Conservation (phyloP, 1,139 yeast species). For the Diutina sp. region DNA sequence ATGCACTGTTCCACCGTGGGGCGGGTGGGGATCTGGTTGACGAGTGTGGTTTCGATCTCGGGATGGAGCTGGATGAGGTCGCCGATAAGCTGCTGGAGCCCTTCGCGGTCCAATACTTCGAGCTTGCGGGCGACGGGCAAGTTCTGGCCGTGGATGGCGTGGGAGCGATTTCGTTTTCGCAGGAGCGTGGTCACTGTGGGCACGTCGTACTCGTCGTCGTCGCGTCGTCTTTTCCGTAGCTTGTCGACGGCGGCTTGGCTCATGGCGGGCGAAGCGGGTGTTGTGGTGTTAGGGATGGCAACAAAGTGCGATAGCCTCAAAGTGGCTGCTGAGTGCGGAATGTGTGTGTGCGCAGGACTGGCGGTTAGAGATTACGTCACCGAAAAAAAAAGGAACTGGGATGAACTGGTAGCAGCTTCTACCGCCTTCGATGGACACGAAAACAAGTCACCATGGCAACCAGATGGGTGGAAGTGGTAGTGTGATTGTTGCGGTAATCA, state of each 20-base stretch:
- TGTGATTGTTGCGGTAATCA: no score
- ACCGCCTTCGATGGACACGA: no score
- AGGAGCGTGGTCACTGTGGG: not conserved
- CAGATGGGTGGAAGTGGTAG: no score
- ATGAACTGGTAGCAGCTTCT: no score
- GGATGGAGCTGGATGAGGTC: slow-evolving; percentile 49
- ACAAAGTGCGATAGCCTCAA: not conserved
- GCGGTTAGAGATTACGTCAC: not conserved
- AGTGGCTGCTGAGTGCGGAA: not conserved
- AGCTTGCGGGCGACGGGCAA: slow-evolving; percentile 50
- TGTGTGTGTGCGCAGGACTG: not conserved
- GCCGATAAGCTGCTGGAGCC: slow-evolving; percentile 40
- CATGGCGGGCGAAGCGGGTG: not conserved
- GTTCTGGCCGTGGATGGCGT: slow-evolving; percentile 33
- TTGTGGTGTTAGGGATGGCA: not conserved
- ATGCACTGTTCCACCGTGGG: slow-evolving; percentile 44
- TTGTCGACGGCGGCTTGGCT: not conserved
- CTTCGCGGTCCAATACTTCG: slow-evolving; percentile 50
- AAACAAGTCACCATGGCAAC: no score
- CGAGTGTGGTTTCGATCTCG: slow-evolving; percentile 40
- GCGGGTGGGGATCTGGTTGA: slow-evolving; percentile 38
- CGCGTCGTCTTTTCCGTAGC: slow-evolving; percentile 1
- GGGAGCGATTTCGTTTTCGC: slow-evolving; percentile 7
- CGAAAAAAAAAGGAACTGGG: no score
- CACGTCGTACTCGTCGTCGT: not conserved